These are phyloP conservation scores for Candida pseudocylindracea DNA, from an alignment of 1,139 yeast genomes.

Conservation along the genomic window DNA sequence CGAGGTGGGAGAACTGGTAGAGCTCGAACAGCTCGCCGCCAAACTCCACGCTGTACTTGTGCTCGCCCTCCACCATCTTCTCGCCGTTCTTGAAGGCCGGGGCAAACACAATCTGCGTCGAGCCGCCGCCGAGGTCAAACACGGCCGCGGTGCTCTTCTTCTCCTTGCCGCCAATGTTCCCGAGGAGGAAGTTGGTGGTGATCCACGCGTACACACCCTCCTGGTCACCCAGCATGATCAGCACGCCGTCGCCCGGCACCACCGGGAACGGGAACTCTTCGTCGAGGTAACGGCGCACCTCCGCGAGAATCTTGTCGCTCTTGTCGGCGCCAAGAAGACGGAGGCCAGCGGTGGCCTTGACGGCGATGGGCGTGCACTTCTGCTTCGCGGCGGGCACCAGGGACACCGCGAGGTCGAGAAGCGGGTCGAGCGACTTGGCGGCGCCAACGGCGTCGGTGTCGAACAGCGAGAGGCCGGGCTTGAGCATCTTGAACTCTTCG, in stretches of 20 bases:
- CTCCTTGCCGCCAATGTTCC: constrained; percentile 65
- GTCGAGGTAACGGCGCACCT: constrained; percentile 58
- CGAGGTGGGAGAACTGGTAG: constrained; percentile 88
- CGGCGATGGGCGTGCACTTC: constrained; percentile 79
- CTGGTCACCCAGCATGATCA: constrained; percentile 88
- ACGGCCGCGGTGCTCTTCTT: constrained; percentile 82
- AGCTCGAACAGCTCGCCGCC: constrained; percentile 67
- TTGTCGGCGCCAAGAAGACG: constrained; percentile 65
- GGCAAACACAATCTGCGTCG: constrained; percentile 95
- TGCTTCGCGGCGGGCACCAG: constrained; percentile 55
- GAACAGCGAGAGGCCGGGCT: constrained; percentile 81
- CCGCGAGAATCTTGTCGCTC: constrained; percentile 43
- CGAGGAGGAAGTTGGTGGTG: constrained; percentile 79
- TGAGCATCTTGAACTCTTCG: constrained; percentile 72
- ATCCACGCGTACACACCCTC: constrained; percentile 99
- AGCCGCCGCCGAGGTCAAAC: constrained; percentile 95
- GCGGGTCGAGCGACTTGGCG: constrained; percentile 67
- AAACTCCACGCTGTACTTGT: constrained; percentile 56
- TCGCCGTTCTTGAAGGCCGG: constrained; percentile 44
- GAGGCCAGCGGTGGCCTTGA: constrained; percentile 96
- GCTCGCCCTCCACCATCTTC: constrained; percentile 67
- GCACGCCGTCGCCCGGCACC: constrained; percentile 57
- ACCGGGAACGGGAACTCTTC: constrained; percentile 77
- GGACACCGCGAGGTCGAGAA: constrained; percentile 50
- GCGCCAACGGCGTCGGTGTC: constrained; percentile 70